These are phyloP conservation scores for Trametes villosa DNA, from an alignment of 768 basidiomycete genomes.

Conservation along the genomic window DNA sequence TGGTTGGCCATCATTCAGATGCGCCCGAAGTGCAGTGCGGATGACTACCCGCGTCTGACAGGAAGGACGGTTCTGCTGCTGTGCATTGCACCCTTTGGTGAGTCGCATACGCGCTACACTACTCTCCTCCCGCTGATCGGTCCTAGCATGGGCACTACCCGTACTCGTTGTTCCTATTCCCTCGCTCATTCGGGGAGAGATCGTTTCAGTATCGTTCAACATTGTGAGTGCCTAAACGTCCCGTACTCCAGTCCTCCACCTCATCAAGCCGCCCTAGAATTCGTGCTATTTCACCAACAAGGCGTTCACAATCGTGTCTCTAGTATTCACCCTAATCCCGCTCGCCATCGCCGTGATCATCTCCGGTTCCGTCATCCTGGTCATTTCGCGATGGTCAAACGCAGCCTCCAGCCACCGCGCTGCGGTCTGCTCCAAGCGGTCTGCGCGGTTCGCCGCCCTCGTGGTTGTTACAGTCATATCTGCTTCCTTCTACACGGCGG, in stretches of 20 bases:
- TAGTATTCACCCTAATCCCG: conserved; percentile 24
- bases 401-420: conserved; percentile 9
- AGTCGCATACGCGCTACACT: neutral
- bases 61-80: conserved; percentile 16
- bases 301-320: conserved; percentile 21
- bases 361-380: conserved; percentile 9
- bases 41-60: conserved; percentile 21
- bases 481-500: conserved; percentile 22
- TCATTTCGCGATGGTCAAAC: conserved; percentile 21
- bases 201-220: neutral
- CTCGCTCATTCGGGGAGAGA: neutral
- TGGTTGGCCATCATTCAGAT: conserved; percentile 20
- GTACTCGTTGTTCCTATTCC: conserved; percentile 22
- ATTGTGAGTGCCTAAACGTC: neutral
- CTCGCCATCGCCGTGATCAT: conserved; percentile 22
- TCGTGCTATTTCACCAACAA: conserved; percentile 23
- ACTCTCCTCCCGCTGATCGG: neutral
- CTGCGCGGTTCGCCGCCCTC: conserved; percentile 26
- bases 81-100: conserved; percentile 26
- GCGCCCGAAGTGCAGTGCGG: conserved; percentile 12
- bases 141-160: conserved; percentile 28
- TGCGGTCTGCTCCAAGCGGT: conserved; percentile 12
- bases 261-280: conserved; percentile 3
- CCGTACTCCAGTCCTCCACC: neutral
- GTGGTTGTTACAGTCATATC: conserved; percentile 25